Percentiles rank a stretch among this genome's conserved stretches.
Evolutionary conservation across 805 yeast species (phyloP).

Genomic region (Kuraishia capsulata): DNA sequence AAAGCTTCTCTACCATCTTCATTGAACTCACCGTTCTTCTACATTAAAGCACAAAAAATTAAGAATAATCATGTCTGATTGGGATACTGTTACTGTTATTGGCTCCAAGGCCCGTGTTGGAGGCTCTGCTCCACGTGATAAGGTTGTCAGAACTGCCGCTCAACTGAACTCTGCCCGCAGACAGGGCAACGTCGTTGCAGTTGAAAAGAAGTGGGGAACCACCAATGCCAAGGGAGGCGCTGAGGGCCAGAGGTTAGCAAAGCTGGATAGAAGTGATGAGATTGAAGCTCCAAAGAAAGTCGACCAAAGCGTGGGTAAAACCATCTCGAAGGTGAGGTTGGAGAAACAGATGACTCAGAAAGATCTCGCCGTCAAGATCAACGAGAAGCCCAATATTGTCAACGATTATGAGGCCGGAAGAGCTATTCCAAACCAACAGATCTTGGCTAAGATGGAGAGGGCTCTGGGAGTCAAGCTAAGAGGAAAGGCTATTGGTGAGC

Average conservation of each 20-base stretch:
- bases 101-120: conserved; percentile 87
- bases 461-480: conserved; percentile 90
- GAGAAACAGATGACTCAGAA: conserved; percentile 89
- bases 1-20: too few relatives aligned
- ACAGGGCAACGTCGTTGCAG: conserved; percentile 78
- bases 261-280: conserved; percentile 87
- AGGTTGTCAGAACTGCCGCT: conserved; percentile 69
- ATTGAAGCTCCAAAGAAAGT: conserved; percentile 88
- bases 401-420: conserved; percentile 97
- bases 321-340: conserved; percentile 76
- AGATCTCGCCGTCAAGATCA: conserved; percentile 90
- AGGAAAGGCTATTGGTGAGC: conserved; percentile 93
- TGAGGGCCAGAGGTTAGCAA: conserved; percentile 93
- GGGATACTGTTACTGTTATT: conserved; percentile 87
- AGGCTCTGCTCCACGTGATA: conserved; percentile 78
- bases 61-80: conserved; percentile 39
- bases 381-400: conserved; percentile 91
- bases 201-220: conserved; percentile 84
- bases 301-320: conserved; percentile 77
- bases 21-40: too few relatives aligned
- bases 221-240: conserved; percentile 58
- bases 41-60: too few relatives aligned
- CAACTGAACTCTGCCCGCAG: conserved; percentile 92
- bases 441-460: conserved; percentile 86
- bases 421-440: conserved; percentile 93